A percentile compares a stretch with the other conserved stretches of the same genome.
phyloP scores from a whole-genome alignment of 2,329 filamentous ascomycete genomes.

The Apiospora koreana region DNA sequence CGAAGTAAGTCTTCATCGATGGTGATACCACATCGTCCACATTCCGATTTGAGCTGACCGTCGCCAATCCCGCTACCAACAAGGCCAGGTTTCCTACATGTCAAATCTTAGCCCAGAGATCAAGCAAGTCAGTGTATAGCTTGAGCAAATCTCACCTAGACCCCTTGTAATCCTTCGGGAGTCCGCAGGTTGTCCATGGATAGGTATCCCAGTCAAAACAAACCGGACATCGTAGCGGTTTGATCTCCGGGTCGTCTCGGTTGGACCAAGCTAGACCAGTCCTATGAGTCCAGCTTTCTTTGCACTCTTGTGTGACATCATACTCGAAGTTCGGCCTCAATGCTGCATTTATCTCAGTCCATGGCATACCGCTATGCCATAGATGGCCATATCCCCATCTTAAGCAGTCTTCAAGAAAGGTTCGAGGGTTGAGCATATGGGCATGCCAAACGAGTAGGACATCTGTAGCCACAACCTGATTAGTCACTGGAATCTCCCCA shows the following conservation, averaged over 20 bases:
- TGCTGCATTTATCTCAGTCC: conserved; percentile 53
- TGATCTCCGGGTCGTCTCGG: conserved; percentile 47
- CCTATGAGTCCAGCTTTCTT: conserved; percentile 41
- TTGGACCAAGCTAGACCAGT: conserved; percentile 60
- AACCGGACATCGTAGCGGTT: conserved; percentile 44
- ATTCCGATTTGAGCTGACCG: conserved; percentile 47
- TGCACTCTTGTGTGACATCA: conserved; percentile 42
- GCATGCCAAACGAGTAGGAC: conserved; percentile 76
- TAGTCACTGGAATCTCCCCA: background rate
- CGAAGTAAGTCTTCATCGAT: conserved; percentile 59
- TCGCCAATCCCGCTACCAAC: conserved; percentile 60
- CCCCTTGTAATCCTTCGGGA: conserved; percentile 32
- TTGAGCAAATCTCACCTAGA: background rate
- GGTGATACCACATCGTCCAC: conserved; percentile 47
- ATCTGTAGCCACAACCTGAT: conserved; percentile 44
- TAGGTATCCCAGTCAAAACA: conserved; percentile 45
- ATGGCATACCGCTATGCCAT: conserved; percentile 66
- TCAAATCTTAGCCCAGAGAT: background rate
- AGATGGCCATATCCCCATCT: conserved; percentile 51
- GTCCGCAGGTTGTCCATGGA: conserved; percentile 58
- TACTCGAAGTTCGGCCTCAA: conserved; percentile 61
- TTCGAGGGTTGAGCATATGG: conserved; percentile 72
- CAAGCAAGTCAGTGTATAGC: background rate
- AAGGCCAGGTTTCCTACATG: conserved; percentile 30
- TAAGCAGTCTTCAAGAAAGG: conserved; percentile 71